Base-by-base conservation (phyloP, 768 basidiomycete genomes). In the Boletus huronensis region DNA sequence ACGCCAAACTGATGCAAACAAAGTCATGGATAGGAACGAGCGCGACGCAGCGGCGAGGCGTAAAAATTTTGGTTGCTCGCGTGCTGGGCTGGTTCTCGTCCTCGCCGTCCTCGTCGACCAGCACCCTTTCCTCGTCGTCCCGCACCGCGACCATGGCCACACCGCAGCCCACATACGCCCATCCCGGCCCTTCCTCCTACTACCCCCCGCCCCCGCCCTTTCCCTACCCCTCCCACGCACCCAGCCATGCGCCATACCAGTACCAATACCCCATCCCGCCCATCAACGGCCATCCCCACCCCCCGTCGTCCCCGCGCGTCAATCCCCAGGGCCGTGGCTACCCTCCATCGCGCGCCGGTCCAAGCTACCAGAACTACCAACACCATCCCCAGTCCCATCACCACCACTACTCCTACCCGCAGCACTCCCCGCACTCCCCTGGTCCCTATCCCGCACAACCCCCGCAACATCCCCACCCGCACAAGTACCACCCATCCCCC, bases 191-290 rank as follows among this genome's bases (percentile, higher is more conserved):
- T 1, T 57, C 71, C 3, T 62, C 53, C 13, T 73, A 66, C 52
- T 65, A 64, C 54, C 59, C 65, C 4, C 64, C 69, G 14, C 65
- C 64, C 48, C 62, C 61, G 10, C 72, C 70, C 47, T 68, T 71
- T 48, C 65, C 74, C 50, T 77, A 72, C n/a, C 69, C 26, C 28
- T 45, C 44, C 44, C 45, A 45, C 32, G 5, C 70, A 28, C 72
- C 75, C 9, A 32, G 32, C 34, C 46, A 48, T 35, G 34, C 47
- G 17, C 47, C 70, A 39, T 71, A 69, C 55, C 73, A 69, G 52
- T 74, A 68, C 41, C 75, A 70, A 55, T 76, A 78, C 63, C 60
- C 74, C 36, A 69, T 76, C 40, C 71, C 74, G 6, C 78, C 75
- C 49, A 36, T 48, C 47, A 48, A 28, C 2, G 47, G 25, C 25